Conservation (phyloP, 1,139 yeast genomes). For the Blastobotrys aristatus region DNA sequence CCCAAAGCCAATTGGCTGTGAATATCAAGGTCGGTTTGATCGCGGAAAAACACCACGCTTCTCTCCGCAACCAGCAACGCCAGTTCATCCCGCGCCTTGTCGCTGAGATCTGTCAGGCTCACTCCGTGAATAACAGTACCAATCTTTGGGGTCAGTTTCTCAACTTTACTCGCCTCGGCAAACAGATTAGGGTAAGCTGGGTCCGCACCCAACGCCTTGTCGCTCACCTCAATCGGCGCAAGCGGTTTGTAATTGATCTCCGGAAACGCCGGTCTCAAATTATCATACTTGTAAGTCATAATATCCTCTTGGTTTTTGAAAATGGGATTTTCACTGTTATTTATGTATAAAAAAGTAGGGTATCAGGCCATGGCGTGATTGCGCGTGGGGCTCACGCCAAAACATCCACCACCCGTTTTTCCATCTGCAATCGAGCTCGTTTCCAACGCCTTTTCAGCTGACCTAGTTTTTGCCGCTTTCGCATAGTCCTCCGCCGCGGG, state of each 20-base stretch:
- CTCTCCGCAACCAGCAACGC: slow-evolving; percentile 61
- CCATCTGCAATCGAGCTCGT: not conserved
- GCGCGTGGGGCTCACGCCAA: not conserved
- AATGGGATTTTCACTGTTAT: too few species aligned
- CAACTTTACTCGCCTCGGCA: slow-evolving; percentile 38
- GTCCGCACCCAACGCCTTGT: slow-evolving; percentile 44
- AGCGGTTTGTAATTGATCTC: slow-evolving; percentile 30
- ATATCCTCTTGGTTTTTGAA: too few species aligned
- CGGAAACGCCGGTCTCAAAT: slow-evolving; percentile 33
- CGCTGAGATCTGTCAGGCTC: slow-evolving; percentile 50
- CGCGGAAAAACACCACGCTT: slow-evolving; percentile 63
- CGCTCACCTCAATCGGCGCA: slow-evolving; percentile 22
- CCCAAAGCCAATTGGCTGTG: slow-evolving; percentile 57
- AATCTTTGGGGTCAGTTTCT: slow-evolving; percentile 53
- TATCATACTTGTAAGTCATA: slow-evolving; percentile 31
- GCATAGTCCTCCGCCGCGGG: not conserved
- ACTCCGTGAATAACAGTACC: slow-evolving; percentile 61
- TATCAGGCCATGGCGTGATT: slow-evolving; percentile 5
- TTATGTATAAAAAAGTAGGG: too few species aligned
- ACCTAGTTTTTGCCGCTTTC: not conserved
- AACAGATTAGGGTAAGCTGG: slow-evolving; percentile 49
- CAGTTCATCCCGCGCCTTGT: slow-evolving; percentile 56
- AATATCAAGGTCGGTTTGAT: slow-evolving; percentile 48
- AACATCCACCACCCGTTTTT: not conserved
- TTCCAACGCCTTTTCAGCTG: not conserved